phyloP scores from a whole-genome alignment of 2,329 filamentous ascomycete genomes.

The Microdochium trichocladiopsis region DNA sequence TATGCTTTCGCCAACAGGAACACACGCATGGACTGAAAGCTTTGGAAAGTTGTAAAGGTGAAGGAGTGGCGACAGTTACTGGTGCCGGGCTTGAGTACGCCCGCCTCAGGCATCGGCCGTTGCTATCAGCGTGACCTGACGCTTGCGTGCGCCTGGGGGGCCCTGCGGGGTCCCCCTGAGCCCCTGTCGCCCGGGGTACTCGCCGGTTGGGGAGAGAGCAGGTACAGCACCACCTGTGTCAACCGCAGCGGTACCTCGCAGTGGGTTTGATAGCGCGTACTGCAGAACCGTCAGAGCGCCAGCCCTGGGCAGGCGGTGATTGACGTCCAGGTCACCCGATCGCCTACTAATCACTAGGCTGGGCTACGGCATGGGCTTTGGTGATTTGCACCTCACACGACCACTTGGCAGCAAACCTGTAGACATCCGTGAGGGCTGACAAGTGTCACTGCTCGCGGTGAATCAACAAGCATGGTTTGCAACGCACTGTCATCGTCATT shows the following conservation, averaged over 20 bases:
- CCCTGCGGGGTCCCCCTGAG: neutral
- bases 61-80: neutral
- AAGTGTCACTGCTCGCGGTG: too few species aligned
- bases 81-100: neutral
- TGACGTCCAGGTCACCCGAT: neutral
- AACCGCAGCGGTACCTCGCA: neutral
- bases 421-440: too few species aligned
- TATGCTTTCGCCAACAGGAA: too few species aligned
- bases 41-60: neutral
- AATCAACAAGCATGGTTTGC: too few species aligned
- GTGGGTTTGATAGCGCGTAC: neutral
- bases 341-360: too few species aligned
- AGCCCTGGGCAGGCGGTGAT: too few species aligned
- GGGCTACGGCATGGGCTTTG: too few species aligned
- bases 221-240: neutral
- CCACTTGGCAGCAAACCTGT: too few species aligned
- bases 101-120: neutral
- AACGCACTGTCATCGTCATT: too few species aligned
- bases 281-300: neutral
- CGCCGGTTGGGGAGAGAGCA: neutral
- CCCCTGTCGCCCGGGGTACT: neutral
- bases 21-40: too few species aligned
- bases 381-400: too few species aligned
- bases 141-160: neutral
- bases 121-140: neutral